Percentiles rank a stretch among this genome's conserved stretches.
phyloP scores from a whole-genome alignment of 345 rosid species.

The Lumnitzera racemosa region DNA sequence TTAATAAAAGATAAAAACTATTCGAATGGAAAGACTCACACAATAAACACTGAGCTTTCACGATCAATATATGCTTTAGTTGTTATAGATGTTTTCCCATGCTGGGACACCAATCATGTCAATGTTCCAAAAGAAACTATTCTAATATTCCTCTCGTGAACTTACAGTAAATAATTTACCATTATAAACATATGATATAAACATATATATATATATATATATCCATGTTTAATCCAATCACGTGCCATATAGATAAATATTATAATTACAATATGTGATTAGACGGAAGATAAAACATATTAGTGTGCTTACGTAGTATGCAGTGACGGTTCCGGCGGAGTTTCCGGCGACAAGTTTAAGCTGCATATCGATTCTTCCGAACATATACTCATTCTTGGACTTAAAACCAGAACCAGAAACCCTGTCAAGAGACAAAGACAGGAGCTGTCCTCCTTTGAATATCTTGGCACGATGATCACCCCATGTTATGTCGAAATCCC shows the following conservation, averaged over 20 bases:
- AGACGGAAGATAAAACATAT: not conserved
- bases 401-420: constrained; percentile 54
- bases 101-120: too few relatives aligned
- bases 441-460: constrained; percentile 45
- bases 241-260: not conserved
- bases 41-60: too few relatives aligned
- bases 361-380: constrained; percentile 45
- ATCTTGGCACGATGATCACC: constrained; percentile 50
- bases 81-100: too few relatives aligned
- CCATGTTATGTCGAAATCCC: constrained; percentile 49
- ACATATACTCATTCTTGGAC: constrained; percentile 43
- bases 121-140: not conserved
- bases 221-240: not conserved
- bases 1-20: too few relatives aligned
- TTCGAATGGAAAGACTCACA: too few relatives aligned
- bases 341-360: constrained; percentile 55
- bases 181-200: too few relatives aligned
- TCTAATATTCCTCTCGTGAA: too few relatives aligned
- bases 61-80: too few relatives aligned
- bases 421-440: constrained; percentile 44
- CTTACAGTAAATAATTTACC: too few relatives aligned
- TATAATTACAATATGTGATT: too few relatives aligned
- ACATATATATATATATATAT: not conserved
- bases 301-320: constrained; percentile 31
- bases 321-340: constrained; percentile 56